These are phyloP conservation scores for Forsythia suspensa DNA, from an alignment of 257 asterid genomes.

Conservation along the genomic window DNA sequence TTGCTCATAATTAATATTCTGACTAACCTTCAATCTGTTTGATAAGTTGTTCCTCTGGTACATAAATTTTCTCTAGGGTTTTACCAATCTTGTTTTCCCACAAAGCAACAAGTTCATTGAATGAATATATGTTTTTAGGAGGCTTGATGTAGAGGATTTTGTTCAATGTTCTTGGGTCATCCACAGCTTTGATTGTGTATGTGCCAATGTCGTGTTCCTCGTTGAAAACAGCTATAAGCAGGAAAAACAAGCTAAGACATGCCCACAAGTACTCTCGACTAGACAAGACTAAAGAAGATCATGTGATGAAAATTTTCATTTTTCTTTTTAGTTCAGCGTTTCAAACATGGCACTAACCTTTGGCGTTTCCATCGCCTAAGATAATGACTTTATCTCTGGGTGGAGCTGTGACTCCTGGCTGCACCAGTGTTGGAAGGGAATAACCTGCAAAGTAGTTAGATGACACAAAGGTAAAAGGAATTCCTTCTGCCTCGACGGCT, in stretches of 20 bases:
- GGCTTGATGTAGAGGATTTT: conserved; percentile 63
- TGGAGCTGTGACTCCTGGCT: conserved; percentile 50
- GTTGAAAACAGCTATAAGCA: conserved; percentile 55
- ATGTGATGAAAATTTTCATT: background rate
- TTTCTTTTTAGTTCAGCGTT: background rate
- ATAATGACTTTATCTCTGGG: conserved; percentile 56
- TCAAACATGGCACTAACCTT: conserved; percentile 37
- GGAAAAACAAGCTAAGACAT: background rate
- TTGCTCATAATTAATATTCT: background rate
- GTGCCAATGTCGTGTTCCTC: conserved; percentile 61
- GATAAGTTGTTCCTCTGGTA: conserved; percentile 58
- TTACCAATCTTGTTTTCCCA: conserved; percentile 87
- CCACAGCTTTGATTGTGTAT: conserved; percentile 60
- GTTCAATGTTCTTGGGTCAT: conserved; percentile 74
- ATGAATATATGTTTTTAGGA: conserved; percentile 45
- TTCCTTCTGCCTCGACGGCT: conserved; percentile 53
- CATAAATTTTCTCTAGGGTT: conserved; percentile 50
- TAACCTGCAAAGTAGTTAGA: conserved; percentile 63
- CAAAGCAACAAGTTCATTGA: conserved; percentile 55
- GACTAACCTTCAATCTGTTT: conserved; percentile 52
- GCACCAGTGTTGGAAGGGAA: conserved; percentile 46
- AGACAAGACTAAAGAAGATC: background rate
- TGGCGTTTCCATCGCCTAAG: conserved; percentile 69
- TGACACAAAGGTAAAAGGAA: conserved; percentile 57
- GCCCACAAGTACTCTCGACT: background rate